Conservation (phyloP, 2,329 filamentous ascomycete genomes). For the Penicillium sp. region DNA sequence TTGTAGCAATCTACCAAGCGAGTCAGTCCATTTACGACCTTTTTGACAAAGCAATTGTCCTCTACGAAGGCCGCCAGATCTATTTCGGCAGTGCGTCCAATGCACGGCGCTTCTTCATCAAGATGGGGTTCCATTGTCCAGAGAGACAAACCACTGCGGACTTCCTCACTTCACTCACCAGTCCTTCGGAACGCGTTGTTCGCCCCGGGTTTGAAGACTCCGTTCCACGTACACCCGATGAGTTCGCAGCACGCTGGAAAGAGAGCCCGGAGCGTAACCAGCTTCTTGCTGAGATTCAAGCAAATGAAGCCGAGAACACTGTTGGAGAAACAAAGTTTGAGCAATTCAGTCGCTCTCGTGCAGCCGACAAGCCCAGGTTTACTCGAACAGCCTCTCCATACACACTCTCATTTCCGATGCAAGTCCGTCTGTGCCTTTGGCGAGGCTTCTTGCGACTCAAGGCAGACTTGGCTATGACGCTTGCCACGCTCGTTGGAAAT, state of each 20-base stretch:
- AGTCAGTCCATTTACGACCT: conserved; percentile 51
- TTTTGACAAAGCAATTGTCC: conserved; percentile 69
- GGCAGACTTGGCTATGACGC: conserved; percentile 71
- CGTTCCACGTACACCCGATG: conserved; percentile 67
- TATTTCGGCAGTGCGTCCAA: conserved; percentile 65
- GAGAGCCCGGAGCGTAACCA: conserved; percentile 48
- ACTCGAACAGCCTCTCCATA: conserved; percentile 70
- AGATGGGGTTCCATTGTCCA: conserved; percentile 68
- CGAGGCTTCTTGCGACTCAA: conserved; percentile 73
- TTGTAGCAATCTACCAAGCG: conserved; percentile 56
- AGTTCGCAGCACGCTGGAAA: conserved; percentile 61
- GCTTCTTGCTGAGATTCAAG: conserved; percentile 43
- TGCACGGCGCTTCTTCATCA: conserved; percentile 66
- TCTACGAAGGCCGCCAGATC: conserved; percentile 74
- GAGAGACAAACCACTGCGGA: conserved; percentile 67
- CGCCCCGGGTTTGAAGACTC: conserved; percentile 59
- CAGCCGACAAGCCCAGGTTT: conserved; percentile 41
- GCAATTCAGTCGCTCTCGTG: conserved; percentile 41
- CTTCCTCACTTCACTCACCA: conserved; percentile 68
- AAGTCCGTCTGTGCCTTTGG: conserved; percentile 74
- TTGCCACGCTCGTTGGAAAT: conserved; percentile 66
- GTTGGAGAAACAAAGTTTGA: conserved; percentile 36
- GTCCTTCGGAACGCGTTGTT: conserved; percentile 58
- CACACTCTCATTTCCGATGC: conserved; percentile 73
- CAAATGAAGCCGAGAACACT: conserved; percentile 39